Evolutionary conservation across 495 filamentous ascomycete genomes (phyloP).

Genomic region (Hypoxylon cercidicola): DNA sequence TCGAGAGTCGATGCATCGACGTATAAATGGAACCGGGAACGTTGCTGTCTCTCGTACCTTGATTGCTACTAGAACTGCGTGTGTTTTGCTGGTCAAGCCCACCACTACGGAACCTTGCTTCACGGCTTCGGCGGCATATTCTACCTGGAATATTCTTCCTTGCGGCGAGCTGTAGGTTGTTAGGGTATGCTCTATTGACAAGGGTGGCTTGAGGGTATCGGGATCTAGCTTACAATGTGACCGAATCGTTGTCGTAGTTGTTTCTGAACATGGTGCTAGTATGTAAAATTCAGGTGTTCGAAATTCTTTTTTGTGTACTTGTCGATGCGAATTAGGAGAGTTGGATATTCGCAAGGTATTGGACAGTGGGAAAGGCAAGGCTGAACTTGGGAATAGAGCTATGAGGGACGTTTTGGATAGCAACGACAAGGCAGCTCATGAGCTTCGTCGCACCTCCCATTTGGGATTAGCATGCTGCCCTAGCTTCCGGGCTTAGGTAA

Average conservation of each 20-base stretch:
- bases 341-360: slow-evolving; percentile 43
- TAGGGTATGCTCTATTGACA: slow-evolving; percentile 33
- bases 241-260: slow-evolving; percentile 99
- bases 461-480: slow-evolving; percentile 36
- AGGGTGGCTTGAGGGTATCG: slow-evolving; percentile 32
- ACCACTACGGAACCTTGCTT: slow-evolving; percentile 99
- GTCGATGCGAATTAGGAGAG: slow-evolving; percentile 12
- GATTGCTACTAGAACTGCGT: slow-evolving; percentile 92
- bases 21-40: not conserved
- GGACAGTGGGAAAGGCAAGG: slow-evolving; percentile 37
- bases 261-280: slow-evolving; percentile 90
- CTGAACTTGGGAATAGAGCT: slow-evolving; percentile 27
- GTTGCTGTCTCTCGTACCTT: slow-evolving; percentile 74
- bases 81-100: slow-evolving; percentile 96
- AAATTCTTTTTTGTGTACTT: not conserved
- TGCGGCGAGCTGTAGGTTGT: slow-evolving; percentile 82
- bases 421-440: slow-evolving; percentile 47
- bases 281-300: slow-evolving; percentile 15
- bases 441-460: slow-evolving; percentile 47
- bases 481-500: slow-evolving; percentile 31
- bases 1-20: not conserved
- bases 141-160: slow-evolving; percentile 99
- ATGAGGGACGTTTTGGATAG: slow-evolving; percentile 19
- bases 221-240: slow-evolving; percentile 86
- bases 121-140: slow-evolving; percentile 98